phyloP scores from a whole-genome alignment of 2,329 filamentous ascomycete species.

The Ophiostoma perfectum region DNA sequence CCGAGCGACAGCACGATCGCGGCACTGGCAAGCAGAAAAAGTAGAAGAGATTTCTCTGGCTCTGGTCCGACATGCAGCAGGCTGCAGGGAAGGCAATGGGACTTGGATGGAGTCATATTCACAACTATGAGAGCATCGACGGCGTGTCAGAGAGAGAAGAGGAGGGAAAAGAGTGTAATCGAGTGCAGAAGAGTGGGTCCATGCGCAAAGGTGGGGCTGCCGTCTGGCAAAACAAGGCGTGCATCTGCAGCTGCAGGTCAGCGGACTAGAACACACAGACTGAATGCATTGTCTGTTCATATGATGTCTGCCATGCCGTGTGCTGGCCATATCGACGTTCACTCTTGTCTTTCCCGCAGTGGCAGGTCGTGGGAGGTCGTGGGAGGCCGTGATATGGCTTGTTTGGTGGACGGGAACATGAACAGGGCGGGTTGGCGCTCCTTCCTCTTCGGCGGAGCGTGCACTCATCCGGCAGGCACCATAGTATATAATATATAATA shows the following conservation, averaged over 20 bases:
- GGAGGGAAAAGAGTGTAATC: background rate
- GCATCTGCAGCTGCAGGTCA: conserved; percentile 12
- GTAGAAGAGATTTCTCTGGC: conserved; percentile 4
- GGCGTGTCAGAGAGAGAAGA: background rate
- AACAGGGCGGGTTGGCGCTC: background rate
- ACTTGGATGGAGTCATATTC: conserved; percentile 1
- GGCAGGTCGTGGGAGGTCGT: too few relatives aligned
- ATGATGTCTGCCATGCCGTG: background rate
- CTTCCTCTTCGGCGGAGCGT: background rate
- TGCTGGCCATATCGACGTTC: too few relatives aligned
- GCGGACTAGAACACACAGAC: background rate
- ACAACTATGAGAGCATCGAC: background rate
- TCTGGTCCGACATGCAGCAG: background rate
- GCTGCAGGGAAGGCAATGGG: conserved; percentile 7
- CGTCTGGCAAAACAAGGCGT: conserved; percentile 10
- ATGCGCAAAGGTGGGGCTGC: background rate
- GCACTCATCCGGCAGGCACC: background rate
- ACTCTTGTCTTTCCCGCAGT: too few relatives aligned
- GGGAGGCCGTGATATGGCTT: too few relatives aligned
- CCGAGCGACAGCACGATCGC: conserved; percentile 10
- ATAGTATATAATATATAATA: background rate
- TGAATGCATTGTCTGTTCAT: background rate
- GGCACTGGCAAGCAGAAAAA: conserved; percentile 1
- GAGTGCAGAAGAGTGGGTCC: background rate
- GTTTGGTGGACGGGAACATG: too few relatives aligned